phyloP scores from a whole-genome alignment of 305 asterid genomes.

The Plantago rigida region DNA sequence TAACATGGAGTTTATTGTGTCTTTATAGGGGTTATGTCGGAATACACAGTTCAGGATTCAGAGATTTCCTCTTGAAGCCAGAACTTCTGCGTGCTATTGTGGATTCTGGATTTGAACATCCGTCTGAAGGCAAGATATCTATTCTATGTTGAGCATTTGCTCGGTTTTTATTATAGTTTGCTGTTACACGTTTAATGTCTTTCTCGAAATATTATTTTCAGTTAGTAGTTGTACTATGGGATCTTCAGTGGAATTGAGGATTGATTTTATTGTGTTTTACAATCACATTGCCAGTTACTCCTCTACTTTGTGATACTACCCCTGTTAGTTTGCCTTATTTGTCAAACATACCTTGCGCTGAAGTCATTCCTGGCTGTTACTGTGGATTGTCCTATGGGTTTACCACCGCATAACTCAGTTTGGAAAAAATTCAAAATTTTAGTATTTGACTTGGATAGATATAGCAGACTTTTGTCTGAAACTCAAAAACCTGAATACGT shows the following conservation, averaged over 20 bases:
- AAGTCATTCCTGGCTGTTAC: too few species aligned
- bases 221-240: neutral
- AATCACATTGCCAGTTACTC: too few species aligned
- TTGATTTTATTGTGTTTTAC: too few species aligned
- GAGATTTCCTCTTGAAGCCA: conserved; percentile 88
- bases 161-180: neutral
- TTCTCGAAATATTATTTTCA: too few species aligned
- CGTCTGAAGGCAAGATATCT: conserved; percentile 70
- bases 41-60: conserved; percentile 91
- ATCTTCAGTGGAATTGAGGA: neutral
- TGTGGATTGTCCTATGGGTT: neutral
- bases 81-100: conserved; percentile 88
- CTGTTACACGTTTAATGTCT: neutral
- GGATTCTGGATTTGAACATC: conserved; percentile 94
- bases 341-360: too few species aligned
- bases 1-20: neutral
- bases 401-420: neutral
- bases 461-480: neutral
- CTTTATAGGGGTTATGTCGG: conserved; percentile 73
- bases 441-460: too few species aligned
- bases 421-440: too few species aligned
- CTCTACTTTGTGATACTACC: neutral
- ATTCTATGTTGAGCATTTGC: neutral
- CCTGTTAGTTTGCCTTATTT: neutral
- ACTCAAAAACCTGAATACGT: neutral